Percentiles rank a stretch among this genome's conserved stretches.
These are phyloP conservation scores for Beauveria australis DNA, from an alignment of 2,329 filamentous ascomycete genomes.

Conservation along the genomic window DNA sequence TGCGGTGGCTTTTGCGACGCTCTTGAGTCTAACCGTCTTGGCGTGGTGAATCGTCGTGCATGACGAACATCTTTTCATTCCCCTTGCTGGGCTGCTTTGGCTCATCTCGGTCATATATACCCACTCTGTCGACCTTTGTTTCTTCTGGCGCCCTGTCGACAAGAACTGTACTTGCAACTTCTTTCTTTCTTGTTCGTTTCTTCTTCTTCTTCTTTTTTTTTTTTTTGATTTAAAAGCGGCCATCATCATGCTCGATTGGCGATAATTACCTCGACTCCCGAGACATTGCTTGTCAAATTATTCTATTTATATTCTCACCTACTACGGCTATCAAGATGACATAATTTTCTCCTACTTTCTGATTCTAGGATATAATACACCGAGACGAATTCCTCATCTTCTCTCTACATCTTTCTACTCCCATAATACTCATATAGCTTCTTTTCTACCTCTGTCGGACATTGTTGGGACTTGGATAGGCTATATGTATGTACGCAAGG, in stretches of 20 bases:
- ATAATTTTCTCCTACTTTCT: background rate
- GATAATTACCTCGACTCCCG: background rate
- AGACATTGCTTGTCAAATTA: background rate
- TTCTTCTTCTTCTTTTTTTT: background rate
- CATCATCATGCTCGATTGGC: background rate
- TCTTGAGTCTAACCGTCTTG: background rate
- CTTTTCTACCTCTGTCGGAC: background rate
- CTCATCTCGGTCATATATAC: background rate
- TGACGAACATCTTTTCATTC: background rate
- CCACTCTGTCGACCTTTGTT: background rate
- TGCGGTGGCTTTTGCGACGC: conserved; percentile 2
- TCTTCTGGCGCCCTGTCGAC: background rate
- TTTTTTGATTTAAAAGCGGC: too few species aligned
- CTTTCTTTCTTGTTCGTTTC: background rate
- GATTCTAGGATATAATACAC: background rate
- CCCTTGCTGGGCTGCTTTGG: background rate
- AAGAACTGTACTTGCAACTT: background rate
- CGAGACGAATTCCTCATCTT: background rate
- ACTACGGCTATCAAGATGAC: background rate
- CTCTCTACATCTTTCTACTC: background rate
- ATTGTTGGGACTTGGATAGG: background rate
- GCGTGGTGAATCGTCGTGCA: background rate
- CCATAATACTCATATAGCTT: background rate
- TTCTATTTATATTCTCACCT: background rate
- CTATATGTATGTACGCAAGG: background rate